Conservation (phyloP, 164 flowering plant genomes). For the Umbellularia californica region DNA sequence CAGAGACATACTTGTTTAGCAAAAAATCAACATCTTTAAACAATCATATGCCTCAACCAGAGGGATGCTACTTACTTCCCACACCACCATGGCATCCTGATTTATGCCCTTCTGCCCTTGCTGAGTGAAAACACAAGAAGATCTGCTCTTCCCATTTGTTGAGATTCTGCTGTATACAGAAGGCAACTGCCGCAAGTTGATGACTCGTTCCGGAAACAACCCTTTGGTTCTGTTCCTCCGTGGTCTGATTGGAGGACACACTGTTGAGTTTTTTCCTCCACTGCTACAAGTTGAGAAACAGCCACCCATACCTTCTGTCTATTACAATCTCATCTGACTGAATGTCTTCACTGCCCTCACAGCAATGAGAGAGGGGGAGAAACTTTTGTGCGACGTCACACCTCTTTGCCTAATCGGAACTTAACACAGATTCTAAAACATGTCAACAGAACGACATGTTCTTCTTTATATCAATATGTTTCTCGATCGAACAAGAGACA, state of each 20-base stretch:
- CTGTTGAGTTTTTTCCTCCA: slow-evolving; percentile 25
- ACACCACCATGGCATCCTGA: slow-evolving; percentile 94
- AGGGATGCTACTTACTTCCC: slow-evolving; percentile 51
- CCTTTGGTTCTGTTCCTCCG: slow-evolving; percentile 40
- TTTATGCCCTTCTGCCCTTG: slow-evolving; percentile 93
- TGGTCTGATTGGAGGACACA: slow-evolving; percentile 32
- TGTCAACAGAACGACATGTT: not conserved
- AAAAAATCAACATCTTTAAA: not conserved
- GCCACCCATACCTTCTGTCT: not conserved
- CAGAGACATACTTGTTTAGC: not conserved
- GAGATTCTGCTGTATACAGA: slow-evolving; percentile 62
- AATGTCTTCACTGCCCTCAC: not conserved
- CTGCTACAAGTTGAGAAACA: not conserved
- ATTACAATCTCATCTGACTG: not conserved
- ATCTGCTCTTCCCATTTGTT: slow-evolving; percentile 66
- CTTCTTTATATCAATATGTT: not conserved
- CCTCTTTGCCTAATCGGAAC: not conserved
- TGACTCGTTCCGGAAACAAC: slow-evolving; percentile 47
- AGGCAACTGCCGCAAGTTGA: slow-evolving; percentile 49
- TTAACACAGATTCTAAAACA: not conserved
- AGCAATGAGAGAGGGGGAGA: not conserved
- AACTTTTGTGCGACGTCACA: not conserved
- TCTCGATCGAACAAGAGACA: not conserved
- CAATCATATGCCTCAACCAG: not conserved
- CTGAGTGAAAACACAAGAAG: slow-evolving; percentile 82